These are phyloP conservation scores for Arachnomyces sp. DNA, from an alignment of 2,329 filamentous ascomycete genomes.

Conservation along the genomic window DNA sequence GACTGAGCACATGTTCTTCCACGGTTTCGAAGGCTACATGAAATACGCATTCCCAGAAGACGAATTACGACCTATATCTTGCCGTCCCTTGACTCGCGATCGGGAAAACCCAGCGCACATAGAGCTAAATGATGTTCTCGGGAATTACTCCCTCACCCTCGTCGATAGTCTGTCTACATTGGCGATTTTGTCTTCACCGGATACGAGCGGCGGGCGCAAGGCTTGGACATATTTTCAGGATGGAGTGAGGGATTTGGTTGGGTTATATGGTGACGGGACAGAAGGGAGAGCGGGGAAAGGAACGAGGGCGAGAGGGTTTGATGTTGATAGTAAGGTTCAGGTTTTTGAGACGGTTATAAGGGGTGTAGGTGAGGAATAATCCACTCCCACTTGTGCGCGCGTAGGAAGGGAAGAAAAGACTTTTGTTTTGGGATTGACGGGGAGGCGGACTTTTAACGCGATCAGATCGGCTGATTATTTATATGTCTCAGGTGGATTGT, in stretches of 20 bases:
- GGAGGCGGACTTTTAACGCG: too few relatives aligned
- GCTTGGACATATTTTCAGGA: slow-evolving; percentile 70
- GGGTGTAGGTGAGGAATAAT: slow-evolving; percentile 45
- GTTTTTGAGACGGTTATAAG: slow-evolving; percentile 97
- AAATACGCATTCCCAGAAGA: slow-evolving; percentile 90
- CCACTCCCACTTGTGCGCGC: too few relatives aligned
- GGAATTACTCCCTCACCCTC: slow-evolving; percentile 92
- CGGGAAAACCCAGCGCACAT: slow-evolving; percentile 69
- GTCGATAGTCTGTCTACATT: slow-evolving; percentile 93
- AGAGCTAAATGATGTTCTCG: slow-evolving; percentile 88
- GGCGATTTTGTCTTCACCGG: slow-evolving; percentile 78
- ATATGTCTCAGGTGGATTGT: slow-evolving; percentile 62
- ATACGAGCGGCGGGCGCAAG: slow-evolving; percentile 51
- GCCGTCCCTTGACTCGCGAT: slow-evolving; percentile 76
- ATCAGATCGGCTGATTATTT: neutral
- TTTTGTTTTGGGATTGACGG: too few relatives aligned
- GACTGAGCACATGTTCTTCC: slow-evolving; percentile 75
- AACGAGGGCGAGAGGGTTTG: slow-evolving; percentile 69
- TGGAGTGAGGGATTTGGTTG: slow-evolving; percentile 66
- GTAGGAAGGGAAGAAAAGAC: too few relatives aligned
- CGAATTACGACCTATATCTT: slow-evolving; percentile 81
- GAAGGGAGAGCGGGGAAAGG: slow-evolving; percentile 62
- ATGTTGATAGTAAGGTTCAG: slow-evolving; percentile 95
- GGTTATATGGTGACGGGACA: slow-evolving; percentile 80
- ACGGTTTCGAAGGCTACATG: slow-evolving; percentile 96